Evolutionary conservation across 2,329 filamentous ascomycete genomes (phyloP), one percentile per base, ranked within the genome.

Genomic region (Curvularia hawaiiensis): DNA sequence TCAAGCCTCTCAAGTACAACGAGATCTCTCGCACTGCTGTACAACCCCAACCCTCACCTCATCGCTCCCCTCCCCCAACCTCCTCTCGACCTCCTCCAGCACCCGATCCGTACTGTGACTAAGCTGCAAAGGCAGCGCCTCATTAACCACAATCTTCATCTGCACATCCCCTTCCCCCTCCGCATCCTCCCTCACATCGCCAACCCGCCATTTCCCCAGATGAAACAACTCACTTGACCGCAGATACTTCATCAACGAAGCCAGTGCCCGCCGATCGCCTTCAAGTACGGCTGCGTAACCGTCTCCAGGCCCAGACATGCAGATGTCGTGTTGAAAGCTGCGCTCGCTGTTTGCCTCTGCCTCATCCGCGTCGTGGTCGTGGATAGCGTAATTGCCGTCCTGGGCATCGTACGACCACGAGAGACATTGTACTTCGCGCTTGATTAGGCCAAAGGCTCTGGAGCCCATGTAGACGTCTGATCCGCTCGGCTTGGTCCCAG

Each of bases 361-460:
- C 22, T 52, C 49, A 11, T 6, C 35, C 22, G 45, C 41, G 11
- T 56, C 54, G 1, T 44, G 30, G 8, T 53, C 50, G 22, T 14
- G 24, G 7, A 57, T 49, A 12, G 2, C 38, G 12, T 45, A 39
- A 10, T 1, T 49, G 9, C 24, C 22, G 16, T 30, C n/a, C n/a
- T 48, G 7, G 1, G 28, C 18, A 1, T 47, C 14, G 4, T 6
- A 38, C 14, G 5, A 7, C 16, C 35, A 44, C 1, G 54, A 18
- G 7, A 57, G 31, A 20, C 35, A 35, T 14, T 48, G 35, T 8
- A 53, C 24, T 16, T 57, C 54, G 14, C 35, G 10, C 11, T n/a
- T 47, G 9, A 57, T 44, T 14, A 53, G 10, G 3, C 45, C 7
- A 11, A 48, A 35, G 3, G 14, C 50, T 10, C 22, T 11, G 0